Evolutionary conservation across 1,139 yeast genomes (phyloP).

Genomic region (Barnettozyma hawaiiensis): DNA sequence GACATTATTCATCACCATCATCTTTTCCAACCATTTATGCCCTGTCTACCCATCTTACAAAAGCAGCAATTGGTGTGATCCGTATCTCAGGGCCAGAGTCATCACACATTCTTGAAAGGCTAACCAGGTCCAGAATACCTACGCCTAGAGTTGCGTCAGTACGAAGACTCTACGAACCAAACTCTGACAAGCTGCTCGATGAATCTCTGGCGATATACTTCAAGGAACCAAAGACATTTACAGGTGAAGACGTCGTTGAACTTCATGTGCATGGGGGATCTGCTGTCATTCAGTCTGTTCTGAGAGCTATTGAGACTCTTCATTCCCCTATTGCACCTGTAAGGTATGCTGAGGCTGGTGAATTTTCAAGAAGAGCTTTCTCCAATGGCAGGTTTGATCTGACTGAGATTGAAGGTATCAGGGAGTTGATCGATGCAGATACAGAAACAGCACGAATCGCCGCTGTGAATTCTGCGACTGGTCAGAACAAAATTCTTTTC

Average conservation of each 20-base stretch:
- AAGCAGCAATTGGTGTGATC: constrained; percentile 84
- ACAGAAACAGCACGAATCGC: constrained; percentile 83
- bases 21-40: constrained; percentile 74
- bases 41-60: constrained; percentile 73
- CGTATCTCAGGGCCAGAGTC: constrained; percentile 75
- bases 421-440: constrained; percentile 89
- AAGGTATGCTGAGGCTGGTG: constrained; percentile 89
- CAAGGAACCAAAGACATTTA: constrained; percentile 73
- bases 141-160: constrained; percentile 51
- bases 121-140: constrained; percentile 46
- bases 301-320: constrained; percentile 52
- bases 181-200: constrained; percentile 48
- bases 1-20: not conserved
- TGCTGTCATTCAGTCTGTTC: constrained; percentile 70
- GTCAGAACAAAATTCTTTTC: constrained; percentile 53
- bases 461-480: constrained; percentile 68
- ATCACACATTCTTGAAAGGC: constrained; percentile 35
- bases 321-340: constrained; percentile 43
- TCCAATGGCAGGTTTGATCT: constrained; percentile 61
- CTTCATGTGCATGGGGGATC: constrained; percentile 91
- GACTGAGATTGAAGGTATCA: constrained; percentile 85
- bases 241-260: constrained; percentile 89
- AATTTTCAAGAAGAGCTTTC: constrained; percentile 81
- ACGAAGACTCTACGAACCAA: constrained; percentile 45
- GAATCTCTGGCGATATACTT: constrained; percentile 71